Conservation (phyloP, 176 grass and related monocot genomes). For the Oryza australiensis region DNA sequence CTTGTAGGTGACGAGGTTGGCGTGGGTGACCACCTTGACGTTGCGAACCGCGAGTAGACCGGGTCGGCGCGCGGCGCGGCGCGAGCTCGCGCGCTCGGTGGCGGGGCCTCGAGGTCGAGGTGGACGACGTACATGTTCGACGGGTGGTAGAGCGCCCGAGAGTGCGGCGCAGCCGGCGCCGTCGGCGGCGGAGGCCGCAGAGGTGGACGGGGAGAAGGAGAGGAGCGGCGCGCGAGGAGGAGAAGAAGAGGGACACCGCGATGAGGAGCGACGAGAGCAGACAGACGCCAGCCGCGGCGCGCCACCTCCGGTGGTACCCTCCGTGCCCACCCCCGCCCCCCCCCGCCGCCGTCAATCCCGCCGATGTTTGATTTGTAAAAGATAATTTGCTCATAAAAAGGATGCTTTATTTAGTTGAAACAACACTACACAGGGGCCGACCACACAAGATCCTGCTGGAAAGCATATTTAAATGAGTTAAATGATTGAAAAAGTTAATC, state of each 20-base stretch:
- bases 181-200: constrained; percentile 52
- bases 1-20: constrained; percentile 86
- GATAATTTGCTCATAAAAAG: no score
- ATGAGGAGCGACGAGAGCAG: constrained; percentile 74
- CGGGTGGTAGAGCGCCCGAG: constrained; percentile 80
- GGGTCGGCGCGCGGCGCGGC: constrained; percentile 42
- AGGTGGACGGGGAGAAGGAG: constrained; percentile 64
- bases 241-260: constrained; percentile 71
- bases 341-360: constrained; percentile 23
- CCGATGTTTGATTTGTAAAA: no score
- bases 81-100: constrained; percentile 63
- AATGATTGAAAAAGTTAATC: no score
- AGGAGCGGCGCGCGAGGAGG: constrained; percentile 73
- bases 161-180: constrained; percentile 61
- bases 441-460: no score
- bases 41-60: constrained; percentile 68
- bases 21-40: constrained; percentile 72
- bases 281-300: constrained; percentile 75
- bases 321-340: neutral
- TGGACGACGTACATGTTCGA: constrained; percentile 72
- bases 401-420: no score
- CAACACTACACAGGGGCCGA: no score
- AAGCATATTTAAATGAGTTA: no score
- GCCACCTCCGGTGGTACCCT: constrained; percentile 65
- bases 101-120: constrained; percentile 79